Evolutionary conservation across 257 asterid species (phyloP).

Genomic region (Solanum tacnaense): DNA sequence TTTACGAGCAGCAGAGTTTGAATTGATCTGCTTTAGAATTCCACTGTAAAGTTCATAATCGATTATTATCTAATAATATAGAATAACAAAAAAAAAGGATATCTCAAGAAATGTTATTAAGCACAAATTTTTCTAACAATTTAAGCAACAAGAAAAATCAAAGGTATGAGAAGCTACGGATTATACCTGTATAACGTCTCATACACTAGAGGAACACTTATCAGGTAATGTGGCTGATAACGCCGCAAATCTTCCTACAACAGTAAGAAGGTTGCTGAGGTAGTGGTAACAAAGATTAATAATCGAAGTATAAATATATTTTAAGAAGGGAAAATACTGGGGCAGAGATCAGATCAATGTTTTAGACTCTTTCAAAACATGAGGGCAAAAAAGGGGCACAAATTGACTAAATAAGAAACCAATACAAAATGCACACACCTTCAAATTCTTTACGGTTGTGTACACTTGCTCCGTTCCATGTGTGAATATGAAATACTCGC

Average conservation of each 20-base stretch:
- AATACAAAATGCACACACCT: slow-evolving; percentile 28
- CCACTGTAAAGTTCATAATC: slow-evolving; percentile 34
- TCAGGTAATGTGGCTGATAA: slow-evolving; percentile 72
- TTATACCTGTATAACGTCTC: slow-evolving; percentile 82
- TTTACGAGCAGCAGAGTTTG: slow-evolving; percentile 56
- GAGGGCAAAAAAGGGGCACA: not conserved
- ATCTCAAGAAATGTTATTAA: not conserved
- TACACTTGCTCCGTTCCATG: slow-evolving; percentile 67
- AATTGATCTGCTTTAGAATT: slow-evolving; percentile 69
- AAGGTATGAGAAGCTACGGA: not conserved
- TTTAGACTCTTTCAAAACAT: not conserved
- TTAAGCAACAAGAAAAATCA: not conserved
- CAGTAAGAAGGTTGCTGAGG: slow-evolving; percentile 4
- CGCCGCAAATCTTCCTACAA: slow-evolving; percentile 74
- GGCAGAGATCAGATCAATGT: not conserved
- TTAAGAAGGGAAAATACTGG: not conserved
- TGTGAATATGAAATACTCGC: slow-evolving; percentile 75
- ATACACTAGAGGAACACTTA: slow-evolving; percentile 82
- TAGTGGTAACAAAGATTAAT: not conserved
- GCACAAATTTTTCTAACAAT: not conserved
- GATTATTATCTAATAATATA: not conserved
- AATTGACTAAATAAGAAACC: not conserved
- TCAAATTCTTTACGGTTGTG: slow-evolving; percentile 61
- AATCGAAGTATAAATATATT: not conserved
- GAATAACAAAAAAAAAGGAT: not conserved